Conservation (phyloP, 768 basidiomycete species). For the Hypholoma sublateritium region DNA sequence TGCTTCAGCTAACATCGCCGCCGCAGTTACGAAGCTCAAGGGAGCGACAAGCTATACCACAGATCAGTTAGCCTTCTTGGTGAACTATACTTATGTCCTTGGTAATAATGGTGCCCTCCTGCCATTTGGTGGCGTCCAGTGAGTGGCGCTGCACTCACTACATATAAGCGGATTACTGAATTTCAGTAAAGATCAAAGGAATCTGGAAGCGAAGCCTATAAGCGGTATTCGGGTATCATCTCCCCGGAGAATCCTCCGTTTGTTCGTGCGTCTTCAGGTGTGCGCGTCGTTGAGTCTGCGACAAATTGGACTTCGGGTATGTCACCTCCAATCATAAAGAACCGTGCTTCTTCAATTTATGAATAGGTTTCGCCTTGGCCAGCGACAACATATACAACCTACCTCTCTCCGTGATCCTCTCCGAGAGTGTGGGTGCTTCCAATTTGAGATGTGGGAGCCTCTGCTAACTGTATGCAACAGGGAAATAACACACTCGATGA, state of each 20-base stretch:
- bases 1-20: conserved; percentile 40
- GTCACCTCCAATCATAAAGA: neutral
- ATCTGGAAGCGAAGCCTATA: conserved; percentile 50
- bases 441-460: neutral
- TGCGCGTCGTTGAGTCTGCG: conserved; percentile 67
- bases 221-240: conserved; percentile 55
- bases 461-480: conserved; percentile 21
- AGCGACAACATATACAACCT: conserved; percentile 47
- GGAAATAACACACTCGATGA: conserved; percentile 71
- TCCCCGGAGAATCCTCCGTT: conserved; percentile 45
- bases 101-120: conserved; percentile 54
- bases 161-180: neutral
- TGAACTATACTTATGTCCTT: conserved; percentile 56
- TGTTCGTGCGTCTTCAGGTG: conserved; percentile 43
- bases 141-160: conserved; percentile 16
- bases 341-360: neutral
- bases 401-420: conserved; percentile 52
- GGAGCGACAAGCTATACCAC: conserved; percentile 44
- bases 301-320: conserved; percentile 69
- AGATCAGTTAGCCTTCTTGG: conserved; percentile 54
- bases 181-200: conserved; percentile 30
- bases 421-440: conserved; percentile 44
- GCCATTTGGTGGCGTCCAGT: conserved; percentile 69
- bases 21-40: conserved; percentile 55
- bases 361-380: conserved; percentile 59